A percentile compares a stretch with the other conserved stretches of the same genome.
These are phyloP conservation scores for Camelina neglecta DNA, from an alignment of 345 rosid species.

Conservation along the genomic window DNA sequence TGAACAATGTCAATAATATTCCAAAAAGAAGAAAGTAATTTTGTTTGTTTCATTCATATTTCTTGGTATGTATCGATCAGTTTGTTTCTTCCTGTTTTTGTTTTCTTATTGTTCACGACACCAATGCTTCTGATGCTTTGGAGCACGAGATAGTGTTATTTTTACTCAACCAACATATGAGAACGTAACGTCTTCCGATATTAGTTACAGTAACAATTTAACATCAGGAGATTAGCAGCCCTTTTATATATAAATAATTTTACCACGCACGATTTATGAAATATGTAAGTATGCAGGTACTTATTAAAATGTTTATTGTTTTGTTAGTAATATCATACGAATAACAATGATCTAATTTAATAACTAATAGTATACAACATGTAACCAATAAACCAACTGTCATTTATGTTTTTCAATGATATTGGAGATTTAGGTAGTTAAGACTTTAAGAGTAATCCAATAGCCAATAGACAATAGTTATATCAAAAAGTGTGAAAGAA, in stretches of 20 bases:
- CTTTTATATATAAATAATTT: no score
- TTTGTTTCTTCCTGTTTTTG: conserved; percentile 1
- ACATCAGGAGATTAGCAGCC: background rate
- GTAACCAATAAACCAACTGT: no score
- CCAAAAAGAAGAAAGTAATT: background rate
- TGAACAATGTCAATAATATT: conserved; percentile 1
- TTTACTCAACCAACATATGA: background rate
- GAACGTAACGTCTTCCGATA: background rate
- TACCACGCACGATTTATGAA: no score
- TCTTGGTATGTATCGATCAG: background rate
- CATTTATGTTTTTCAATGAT: no score
- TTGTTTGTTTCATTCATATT: background rate
- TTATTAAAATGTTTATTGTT: no score
- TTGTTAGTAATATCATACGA: no score
- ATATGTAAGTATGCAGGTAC: no score
- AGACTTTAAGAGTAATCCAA: no score
- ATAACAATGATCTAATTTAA: no score
- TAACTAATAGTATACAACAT: no score
- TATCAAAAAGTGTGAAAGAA: background rate
- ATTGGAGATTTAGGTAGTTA: no score
- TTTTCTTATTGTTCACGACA: background rate
- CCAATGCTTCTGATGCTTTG: background rate
- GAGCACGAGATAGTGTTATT: background rate
- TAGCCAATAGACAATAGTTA: no score
- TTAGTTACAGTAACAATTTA: background rate